These are phyloP conservation scores for Pharus latifolius DNA, from an alignment of 176 grass and related monocot genomes.

Conservation along the genomic window DNA sequence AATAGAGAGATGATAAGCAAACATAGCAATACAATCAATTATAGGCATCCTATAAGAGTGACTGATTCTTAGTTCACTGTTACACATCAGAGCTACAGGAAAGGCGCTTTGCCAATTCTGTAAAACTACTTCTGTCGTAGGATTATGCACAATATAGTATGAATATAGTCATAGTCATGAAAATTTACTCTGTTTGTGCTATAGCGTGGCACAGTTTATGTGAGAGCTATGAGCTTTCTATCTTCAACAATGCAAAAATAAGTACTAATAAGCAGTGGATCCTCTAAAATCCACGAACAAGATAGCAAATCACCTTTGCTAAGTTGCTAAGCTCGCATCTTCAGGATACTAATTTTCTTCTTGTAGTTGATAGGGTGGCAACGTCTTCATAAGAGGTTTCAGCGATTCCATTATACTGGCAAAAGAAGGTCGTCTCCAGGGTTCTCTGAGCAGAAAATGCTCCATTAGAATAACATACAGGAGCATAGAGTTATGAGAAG, in stretches of 20 bases:
- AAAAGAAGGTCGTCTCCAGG: conserved; percentile 68
- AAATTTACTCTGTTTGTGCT: neutral
- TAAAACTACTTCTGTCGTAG: too few relatives aligned
- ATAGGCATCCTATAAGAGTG: too few relatives aligned
- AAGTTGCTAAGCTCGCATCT: neutral
- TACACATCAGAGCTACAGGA: too few relatives aligned
- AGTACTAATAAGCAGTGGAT: neutral
- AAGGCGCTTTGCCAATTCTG: too few relatives aligned
- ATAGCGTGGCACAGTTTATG: neutral
- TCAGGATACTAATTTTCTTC: conserved; percentile 16
- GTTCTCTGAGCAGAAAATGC: conserved; percentile 38
- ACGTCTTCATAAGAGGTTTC: conserved; percentile 48
- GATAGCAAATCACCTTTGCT: conserved; percentile 2
- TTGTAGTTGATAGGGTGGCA: conserved; percentile 16
- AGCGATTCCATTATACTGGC: conserved; percentile 67
- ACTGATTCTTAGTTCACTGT: too few relatives aligned
- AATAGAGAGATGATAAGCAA: too few relatives aligned
- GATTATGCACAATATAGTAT: neutral
- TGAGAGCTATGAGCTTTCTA: neutral
- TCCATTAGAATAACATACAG: neutral
- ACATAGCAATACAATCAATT: too few relatives aligned
- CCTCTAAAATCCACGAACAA: neutral
- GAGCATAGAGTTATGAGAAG: neutral
- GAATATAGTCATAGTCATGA: neutral
- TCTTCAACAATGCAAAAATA: neutral